These are phyloP conservation scores for Dujonia santamariae DNA, from an alignment of 1,139 yeast genomes.

Conservation along the genomic window DNA sequence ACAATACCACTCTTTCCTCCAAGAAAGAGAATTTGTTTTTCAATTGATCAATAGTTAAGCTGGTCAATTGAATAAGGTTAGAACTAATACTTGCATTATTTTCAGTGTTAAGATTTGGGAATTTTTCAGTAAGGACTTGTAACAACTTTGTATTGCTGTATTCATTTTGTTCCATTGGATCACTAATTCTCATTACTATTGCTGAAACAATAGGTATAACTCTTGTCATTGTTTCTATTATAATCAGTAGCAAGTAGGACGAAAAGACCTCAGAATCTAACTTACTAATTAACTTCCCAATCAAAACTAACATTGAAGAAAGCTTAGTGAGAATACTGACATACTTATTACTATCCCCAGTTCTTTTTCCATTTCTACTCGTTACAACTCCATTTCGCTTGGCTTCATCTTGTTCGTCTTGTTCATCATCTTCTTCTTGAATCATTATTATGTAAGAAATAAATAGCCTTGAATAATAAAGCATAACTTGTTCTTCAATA, in stretches of 20 bases:
- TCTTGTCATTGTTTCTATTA: conserved; percentile 32
- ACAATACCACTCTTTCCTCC: conserved; percentile 22
- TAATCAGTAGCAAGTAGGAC: conserved; percentile 23
- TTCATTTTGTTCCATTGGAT: neutral
- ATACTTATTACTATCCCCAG: neutral
- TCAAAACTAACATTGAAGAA: no score
- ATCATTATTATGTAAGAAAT: conserved; percentile 30
- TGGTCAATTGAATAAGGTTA: conserved; percentile 3
- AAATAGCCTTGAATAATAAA: conserved; percentile 30
- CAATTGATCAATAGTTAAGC: conserved; percentile 16
- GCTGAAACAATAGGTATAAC: conserved; percentile 27
- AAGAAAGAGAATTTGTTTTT: conserved; percentile 14
- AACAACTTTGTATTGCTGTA: no score
- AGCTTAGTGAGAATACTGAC: neutral
- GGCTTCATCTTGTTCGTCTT: conserved; percentile 7
- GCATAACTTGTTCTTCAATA: conserved; percentile 26
- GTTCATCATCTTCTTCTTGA: conserved; percentile 33
- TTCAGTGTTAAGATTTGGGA: neutral
- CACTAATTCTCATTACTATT: conserved; percentile 4
- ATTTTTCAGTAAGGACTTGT: conserved; percentile 1
- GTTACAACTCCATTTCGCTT: conserved; percentile 1
- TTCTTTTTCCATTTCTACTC: no score
- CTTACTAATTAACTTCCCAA: no score
- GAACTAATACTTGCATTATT: neutral
- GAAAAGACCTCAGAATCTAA: neutral